These are phyloP conservation scores for Xanthoparmelia taractica DNA, from an alignment of 495 filamentous ascomycete genomes.

Conservation along the genomic window DNA sequence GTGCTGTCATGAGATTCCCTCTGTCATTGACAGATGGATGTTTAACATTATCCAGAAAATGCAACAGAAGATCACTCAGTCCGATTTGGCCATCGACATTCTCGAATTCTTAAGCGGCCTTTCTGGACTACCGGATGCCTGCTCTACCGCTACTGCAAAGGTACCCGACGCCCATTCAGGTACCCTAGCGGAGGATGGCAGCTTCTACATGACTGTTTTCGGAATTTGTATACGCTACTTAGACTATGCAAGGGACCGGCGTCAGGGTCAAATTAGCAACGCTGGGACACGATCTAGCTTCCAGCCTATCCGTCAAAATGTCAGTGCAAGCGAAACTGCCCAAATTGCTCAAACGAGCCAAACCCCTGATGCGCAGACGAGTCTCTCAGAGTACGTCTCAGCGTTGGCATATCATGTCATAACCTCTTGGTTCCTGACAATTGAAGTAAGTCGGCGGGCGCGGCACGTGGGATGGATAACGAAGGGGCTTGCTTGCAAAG, in stretches of 20 bases:
- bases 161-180: constrained; percentile 76
- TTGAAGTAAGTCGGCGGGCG: constrained; percentile 74
- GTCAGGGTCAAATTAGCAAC: constrained; percentile 36
- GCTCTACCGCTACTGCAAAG: constrained; percentile 76
- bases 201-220: constrained; percentile 86
- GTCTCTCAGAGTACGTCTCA: constrained; percentile 85
- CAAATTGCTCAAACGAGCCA: constrained; percentile 25
- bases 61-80: constrained; percentile 90
- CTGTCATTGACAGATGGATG: constrained; percentile 71
- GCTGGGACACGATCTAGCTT: constrained; percentile 29
- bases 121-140: constrained; percentile 75
- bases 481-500: constrained; percentile 68
- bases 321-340: constrained; percentile 35
- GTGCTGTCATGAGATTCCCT: constrained; percentile 86
- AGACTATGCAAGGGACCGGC: constrained; percentile 59
- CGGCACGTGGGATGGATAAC: constrained; percentile 87
- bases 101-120: constrained; percentile 86
- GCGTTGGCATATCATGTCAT: constrained; percentile 90
- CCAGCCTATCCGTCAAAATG: constrained; percentile 36
- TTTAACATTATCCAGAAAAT: constrained; percentile 81
- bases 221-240: constrained; percentile 90
- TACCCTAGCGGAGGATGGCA: constrained; percentile 68
- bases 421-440: constrained; percentile 88
- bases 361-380: constrained; percentile 37
- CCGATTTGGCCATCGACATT: constrained; percentile 83